Evolutionary conservation across 441 rosid genomes (phyloP).

Genomic region (Biscutella laevigata): DNA sequence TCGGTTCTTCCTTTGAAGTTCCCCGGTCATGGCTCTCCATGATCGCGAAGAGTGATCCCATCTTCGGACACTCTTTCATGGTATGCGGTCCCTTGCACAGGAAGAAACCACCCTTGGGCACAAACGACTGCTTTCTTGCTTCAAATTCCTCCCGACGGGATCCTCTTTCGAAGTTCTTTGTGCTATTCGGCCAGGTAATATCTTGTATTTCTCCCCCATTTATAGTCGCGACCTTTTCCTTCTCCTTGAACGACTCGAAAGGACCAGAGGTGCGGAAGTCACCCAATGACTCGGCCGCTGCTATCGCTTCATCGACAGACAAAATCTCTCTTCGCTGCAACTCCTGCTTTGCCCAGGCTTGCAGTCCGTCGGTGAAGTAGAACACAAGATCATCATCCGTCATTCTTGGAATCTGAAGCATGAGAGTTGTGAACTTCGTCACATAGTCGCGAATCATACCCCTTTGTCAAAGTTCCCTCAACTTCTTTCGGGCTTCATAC

Average conservation of each 20-base stretch:
- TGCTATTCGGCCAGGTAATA: no score
- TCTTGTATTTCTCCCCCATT: background rate
- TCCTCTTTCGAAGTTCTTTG: no score
- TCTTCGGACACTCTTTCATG: no score
- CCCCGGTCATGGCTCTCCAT: no score
- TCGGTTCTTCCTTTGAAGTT: no score
- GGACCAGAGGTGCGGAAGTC: background rate
- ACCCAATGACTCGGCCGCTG: background rate
- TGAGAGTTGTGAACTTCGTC: background rate
- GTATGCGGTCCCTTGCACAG: no score
- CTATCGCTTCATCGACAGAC: background rate
- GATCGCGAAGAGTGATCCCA: no score
- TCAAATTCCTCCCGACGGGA: no score
- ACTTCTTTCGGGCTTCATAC: background rate
- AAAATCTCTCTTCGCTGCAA: background rate
- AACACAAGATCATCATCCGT: background rate
- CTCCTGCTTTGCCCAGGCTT: background rate
- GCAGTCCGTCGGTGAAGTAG: background rate
- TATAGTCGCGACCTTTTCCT: background rate
- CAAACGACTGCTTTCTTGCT: no score
- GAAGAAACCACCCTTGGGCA: no score
- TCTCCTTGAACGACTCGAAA: background rate
- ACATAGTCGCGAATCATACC: background rate
- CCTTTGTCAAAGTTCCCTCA: background rate
- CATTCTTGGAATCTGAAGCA: background rate